Evolutionary conservation across 2,329 filamentous ascomycete genomes (phyloP).

Genomic region (Penicillium corylophilum): DNA sequence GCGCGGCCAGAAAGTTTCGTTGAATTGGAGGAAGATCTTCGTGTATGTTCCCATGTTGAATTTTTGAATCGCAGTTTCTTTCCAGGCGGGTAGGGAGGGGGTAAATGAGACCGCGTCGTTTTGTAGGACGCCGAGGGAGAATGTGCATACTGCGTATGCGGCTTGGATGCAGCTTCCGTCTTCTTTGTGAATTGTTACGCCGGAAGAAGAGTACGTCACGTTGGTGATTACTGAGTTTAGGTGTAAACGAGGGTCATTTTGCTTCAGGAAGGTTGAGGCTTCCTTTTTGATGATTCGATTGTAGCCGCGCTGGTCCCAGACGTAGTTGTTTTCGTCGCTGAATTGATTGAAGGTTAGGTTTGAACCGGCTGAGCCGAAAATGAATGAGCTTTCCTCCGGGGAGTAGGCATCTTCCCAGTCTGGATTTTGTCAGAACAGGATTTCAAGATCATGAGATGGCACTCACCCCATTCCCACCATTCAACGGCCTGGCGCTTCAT

Average conservation of each 20-base stretch:
- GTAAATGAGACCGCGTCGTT: constrained; percentile 58
- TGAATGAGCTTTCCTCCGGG: constrained; percentile 57
- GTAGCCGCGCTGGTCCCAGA: constrained; percentile 62
- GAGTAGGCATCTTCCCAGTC: constrained; percentile 61
- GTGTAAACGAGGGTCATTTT: constrained; percentile 57
- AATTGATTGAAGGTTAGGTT: constrained; percentile 65
- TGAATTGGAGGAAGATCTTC: constrained; percentile 70
- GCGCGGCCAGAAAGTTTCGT: constrained; percentile 64
- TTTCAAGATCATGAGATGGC: background rate
- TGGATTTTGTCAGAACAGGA: constrained; percentile 10
- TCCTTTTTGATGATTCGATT: constrained; percentile 58
- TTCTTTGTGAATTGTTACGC: constrained; percentile 54
- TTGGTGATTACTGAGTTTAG: constrained; percentile 59
- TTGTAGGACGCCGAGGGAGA: constrained; percentile 68
- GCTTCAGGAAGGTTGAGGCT: constrained; percentile 56
- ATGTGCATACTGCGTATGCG: constrained; percentile 65
- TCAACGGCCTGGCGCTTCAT: constrained; percentile 55
- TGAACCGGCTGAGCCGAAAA: constrained; percentile 56
- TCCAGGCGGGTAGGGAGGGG: constrained; percentile 63
- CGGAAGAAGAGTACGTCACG: constrained; percentile 53
- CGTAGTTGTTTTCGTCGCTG: constrained; percentile 61
- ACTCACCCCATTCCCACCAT: constrained; percentile 54
- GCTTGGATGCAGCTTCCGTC: constrained; percentile 60
- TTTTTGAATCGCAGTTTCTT: constrained; percentile 60
- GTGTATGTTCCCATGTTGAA: constrained; percentile 72